Evolutionary conservation across 31 red algal species (phyloP).

Genomic region (Bonnemaisonia californica): DNA sequence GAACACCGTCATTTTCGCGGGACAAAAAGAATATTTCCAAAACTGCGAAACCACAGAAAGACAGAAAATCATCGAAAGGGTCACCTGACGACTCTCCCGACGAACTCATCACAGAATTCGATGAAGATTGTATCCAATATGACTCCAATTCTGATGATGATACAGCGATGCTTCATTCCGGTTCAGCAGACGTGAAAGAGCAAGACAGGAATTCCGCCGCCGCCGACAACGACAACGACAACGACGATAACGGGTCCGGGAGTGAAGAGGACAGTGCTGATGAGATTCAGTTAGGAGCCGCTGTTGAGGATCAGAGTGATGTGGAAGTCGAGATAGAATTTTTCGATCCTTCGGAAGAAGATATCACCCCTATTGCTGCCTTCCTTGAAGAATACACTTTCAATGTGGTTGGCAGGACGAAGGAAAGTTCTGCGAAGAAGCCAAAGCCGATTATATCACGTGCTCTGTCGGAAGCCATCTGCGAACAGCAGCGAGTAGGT

Average conservation of each 20-base stretch:
- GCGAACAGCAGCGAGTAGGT: conserved; percentile 65
- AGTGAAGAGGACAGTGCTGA: not conserved
- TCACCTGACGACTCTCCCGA: not conserved
- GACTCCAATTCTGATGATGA: not conserved
- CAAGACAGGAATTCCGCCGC: too few relatives aligned
- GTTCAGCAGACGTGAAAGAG: too few relatives aligned
- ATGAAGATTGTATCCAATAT: not conserved
- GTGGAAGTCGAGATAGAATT: conserved; percentile 12
- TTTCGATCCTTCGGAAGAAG: conserved; percentile 3
- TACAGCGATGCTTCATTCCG: too few relatives aligned
- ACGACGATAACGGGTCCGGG: too few relatives aligned
- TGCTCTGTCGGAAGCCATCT: conserved; percentile 40
- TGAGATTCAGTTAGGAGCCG: not conserved
- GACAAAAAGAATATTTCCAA: too few relatives aligned
- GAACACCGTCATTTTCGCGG: too few relatives aligned
- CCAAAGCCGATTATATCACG: not conserved
- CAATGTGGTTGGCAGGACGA: conserved; percentile 4
- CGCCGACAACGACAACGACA: too few relatives aligned
- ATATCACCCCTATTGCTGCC: not conserved
- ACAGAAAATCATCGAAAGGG: not conserved
- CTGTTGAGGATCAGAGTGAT: conserved; percentile 1
- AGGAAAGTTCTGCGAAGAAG: not conserved
- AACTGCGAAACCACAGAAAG: not conserved
- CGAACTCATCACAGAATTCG: not conserved
- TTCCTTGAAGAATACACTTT: not conserved